Evolutionary conservation across 2,329 filamentous ascomycete species (phyloP), one percentile per base, ranked within the genome.

Genomic region (Paracamarosporium sp.): DNA sequence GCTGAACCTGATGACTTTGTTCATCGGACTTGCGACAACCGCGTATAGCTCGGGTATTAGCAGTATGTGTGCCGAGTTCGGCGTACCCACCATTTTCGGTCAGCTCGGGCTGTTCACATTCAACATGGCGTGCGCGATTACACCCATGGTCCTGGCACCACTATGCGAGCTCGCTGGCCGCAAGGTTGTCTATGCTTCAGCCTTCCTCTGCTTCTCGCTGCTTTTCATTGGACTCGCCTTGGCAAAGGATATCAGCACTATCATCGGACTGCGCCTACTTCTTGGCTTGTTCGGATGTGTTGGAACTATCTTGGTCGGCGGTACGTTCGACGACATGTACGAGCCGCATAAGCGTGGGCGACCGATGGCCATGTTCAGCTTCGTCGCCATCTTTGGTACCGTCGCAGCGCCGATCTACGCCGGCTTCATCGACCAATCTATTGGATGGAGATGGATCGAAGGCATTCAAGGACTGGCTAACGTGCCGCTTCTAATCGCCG

Each of bases 391-490:
- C 24, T 70, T 70, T 55, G 82, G 82, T 43, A 84, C 82, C 9
- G 81, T 84, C 25, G 80, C 76, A 5, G 82, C 82, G 3, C 82
- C 82, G 36, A 83, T 84, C 63, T 83, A 84, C 65, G 80, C 81
- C 45, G 81, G 82, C 41, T 84, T 83, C 74, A 83, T 85, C 66
- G 81, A 84, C 67, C 74, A 83, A 65, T 72, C 80, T 38, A 73
- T 85, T 22, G 81, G 82, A 53, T 84, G 82, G 82, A 74, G 82
- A 53, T 85, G 82, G 82, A 79, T 83, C 25, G 76, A 84, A 67
- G 82, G 82, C 50, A 80, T 84, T 41, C 82, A 84, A 62, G 82
- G 82, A 7, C 66, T 85, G 4, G 78, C 79, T 63, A 84, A 83
- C 65, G 76, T 84, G 30, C 82, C 81, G 4, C 78, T 84, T 6